Evolutionary conservation across 129 eudicot species (phyloP).

Genomic region (Ambrosia artemisiifolia): DNA sequence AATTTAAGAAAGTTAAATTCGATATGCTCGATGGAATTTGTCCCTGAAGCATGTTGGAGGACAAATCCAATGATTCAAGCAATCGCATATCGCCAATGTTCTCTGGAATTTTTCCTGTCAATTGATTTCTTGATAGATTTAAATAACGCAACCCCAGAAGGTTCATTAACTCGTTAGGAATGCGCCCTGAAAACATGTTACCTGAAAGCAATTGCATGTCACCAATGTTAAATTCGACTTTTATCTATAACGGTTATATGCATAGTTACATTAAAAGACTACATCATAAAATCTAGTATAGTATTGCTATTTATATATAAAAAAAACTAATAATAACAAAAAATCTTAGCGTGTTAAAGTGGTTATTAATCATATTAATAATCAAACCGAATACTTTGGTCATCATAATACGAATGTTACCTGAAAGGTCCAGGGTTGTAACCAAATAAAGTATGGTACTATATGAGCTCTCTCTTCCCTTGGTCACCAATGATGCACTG

Average conservation of each 20-base stretch:
- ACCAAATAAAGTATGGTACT: slow-evolving; percentile 7
- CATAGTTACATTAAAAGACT: too few species aligned
- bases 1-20: slow-evolving; percentile 20
- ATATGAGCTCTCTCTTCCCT: slow-evolving; percentile 23
- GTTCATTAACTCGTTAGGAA: slow-evolving; percentile 12
- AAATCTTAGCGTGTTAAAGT: too few species aligned
- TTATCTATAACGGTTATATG: too few species aligned
- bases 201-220: slow-evolving; percentile 7
- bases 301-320: too few species aligned
- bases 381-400: too few species aligned
- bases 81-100: slow-evolving; percentile 32
- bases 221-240: too few species aligned
- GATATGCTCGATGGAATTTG: slow-evolving; percentile 36
- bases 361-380: too few species aligned
- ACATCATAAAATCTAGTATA: too few species aligned
- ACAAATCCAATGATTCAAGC: slow-evolving; percentile 44
- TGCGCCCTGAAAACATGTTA: slow-evolving; percentile 11
- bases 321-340: too few species aligned
- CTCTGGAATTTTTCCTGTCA: slow-evolving; percentile 21
- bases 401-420: not conserved
- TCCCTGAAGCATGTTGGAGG: slow-evolving; percentile 31
- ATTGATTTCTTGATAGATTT: slow-evolving; percentile 31
- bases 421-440: slow-evolving; percentile 22
- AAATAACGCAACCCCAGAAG: slow-evolving; percentile 12
- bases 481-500: slow-evolving; percentile 14